These are phyloP conservation scores for Cucurbita moschata DNA, from an alignment of 306 rosid genomes.

Conservation along the genomic window DNA sequence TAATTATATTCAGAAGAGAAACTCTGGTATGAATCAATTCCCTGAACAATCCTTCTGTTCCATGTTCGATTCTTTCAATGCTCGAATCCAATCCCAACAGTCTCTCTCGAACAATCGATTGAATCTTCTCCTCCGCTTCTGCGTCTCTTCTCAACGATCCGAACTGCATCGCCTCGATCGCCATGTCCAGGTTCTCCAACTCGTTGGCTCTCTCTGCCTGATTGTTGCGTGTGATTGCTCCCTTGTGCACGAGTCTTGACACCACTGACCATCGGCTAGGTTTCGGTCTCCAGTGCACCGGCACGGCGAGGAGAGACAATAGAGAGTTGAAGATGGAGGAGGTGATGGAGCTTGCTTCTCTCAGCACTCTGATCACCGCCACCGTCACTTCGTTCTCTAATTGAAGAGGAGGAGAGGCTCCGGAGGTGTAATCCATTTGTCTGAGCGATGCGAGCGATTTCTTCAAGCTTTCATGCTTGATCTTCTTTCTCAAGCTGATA, in stretches of 20 bases:
- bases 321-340: constrained; percentile 33
- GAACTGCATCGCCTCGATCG: constrained; percentile 23
- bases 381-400: constrained; percentile 26
- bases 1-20: constrained; percentile 39
- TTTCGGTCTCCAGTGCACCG: constrained; percentile 38
- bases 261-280: constrained; percentile 49
- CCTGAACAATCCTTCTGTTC: constrained; percentile 50
- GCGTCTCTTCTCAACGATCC: constrained; percentile 11
- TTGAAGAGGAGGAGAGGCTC: constrained; percentile 12
- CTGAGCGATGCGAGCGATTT: constrained; percentile 25
- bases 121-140: constrained; percentile 26
- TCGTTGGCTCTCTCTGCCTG: constrained; percentile 19
- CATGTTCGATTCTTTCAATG: constrained; percentile 38
- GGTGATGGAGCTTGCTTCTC: constrained; percentile 42
- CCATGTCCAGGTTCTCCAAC: constrained; percentile 41
- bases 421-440: constrained; percentile 22
- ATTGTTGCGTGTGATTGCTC: neutral
- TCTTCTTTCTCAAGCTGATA: constrained; percentile 25
- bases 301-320: constrained; percentile 15
- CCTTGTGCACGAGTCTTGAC: constrained; percentile 34
- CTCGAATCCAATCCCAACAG: constrained; percentile 29
- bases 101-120: constrained; percentile 22
- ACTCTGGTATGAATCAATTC: constrained; percentile 52
- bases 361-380: constrained; percentile 36
- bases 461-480: constrained; percentile 26